phyloP scores from a whole-genome alignment of 2,329 filamentous ascomycete species.

The Pestalotiopsis sp. region DNA sequence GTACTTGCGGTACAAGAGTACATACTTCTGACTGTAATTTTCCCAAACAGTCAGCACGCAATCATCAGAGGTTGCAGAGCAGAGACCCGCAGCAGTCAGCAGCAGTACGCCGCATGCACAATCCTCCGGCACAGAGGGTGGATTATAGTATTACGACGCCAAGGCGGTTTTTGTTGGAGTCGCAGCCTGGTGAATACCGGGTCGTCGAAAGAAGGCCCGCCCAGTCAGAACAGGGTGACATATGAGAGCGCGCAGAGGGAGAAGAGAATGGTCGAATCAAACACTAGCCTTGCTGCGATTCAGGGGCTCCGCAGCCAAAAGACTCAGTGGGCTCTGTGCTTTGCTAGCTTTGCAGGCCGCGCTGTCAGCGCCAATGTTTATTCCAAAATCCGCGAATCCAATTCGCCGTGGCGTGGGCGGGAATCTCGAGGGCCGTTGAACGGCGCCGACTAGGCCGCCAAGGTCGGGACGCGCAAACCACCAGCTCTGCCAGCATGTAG shows the following conservation, averaged over 20 bases:
- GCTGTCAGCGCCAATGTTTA: constrained; percentile 5
- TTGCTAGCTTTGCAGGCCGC: neutral
- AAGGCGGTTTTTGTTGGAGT: neutral
- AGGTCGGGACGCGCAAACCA: constrained; percentile 5
- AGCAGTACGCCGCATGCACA: neutral
- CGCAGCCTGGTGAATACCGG: constrained; percentile 2
- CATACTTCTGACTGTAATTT: constrained; percentile 5
- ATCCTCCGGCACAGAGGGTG: constrained; percentile 2
- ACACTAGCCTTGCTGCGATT: constrained; percentile 1
- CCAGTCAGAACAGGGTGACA: neutral
- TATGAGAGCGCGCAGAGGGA: neutral
- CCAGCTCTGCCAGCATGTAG: neutral
- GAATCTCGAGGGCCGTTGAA: neutral
- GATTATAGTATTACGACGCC: neutral
- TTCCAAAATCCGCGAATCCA: neutral
- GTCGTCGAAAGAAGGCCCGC: constrained; percentile 4
- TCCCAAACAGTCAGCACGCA: constrained; percentile 2
- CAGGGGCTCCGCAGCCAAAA: neutral
- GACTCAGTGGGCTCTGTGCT: neutral
- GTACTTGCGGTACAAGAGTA: neutral
- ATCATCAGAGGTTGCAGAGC: neutral
- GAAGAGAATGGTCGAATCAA: neutral
- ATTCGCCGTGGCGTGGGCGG: constrained; percentile 5
- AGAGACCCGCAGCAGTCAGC: neutral
- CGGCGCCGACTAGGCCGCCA: constrained; percentile 2